A percentile compares a stretch with the other conserved stretches of the same genome.
phyloP scores from a whole-genome alignment of 2,329 filamentous ascomycete genomes.

The Didymella segeticola region DNA sequence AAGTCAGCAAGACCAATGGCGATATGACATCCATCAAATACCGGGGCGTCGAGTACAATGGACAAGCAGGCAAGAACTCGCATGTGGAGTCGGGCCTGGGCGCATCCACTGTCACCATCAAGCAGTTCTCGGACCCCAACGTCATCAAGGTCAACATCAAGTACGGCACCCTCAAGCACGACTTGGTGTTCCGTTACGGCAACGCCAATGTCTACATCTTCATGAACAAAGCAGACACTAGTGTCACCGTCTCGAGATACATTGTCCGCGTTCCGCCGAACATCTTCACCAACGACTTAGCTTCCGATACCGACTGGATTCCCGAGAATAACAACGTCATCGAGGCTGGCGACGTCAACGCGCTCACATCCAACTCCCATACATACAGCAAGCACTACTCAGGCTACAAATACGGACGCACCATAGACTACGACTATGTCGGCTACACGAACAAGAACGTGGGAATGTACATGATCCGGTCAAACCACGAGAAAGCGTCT shows the following conservation, averaged over 20 bases:
- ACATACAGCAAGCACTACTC: slow-evolving; percentile 54
- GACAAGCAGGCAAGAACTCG: slow-evolving; percentile 51
- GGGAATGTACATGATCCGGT: slow-evolving; percentile 50
- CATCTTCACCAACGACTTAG: slow-evolving; percentile 39
- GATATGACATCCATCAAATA: slow-evolving; percentile 69
- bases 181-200: slow-evolving; percentile 65
- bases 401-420: slow-evolving; percentile 49
- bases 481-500: slow-evolving; percentile 53
- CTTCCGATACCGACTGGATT: slow-evolving; percentile 45
- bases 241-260: slow-evolving; percentile 50
- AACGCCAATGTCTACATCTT: slow-evolving; percentile 62
- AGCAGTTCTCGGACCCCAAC: slow-evolving; percentile 33
- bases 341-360: slow-evolving; percentile 31
- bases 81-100: slow-evolving; percentile 65
- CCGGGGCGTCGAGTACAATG: slow-evolving; percentile 61
- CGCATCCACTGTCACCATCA: slow-evolving; percentile 59
- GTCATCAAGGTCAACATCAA: slow-evolving; percentile 65
- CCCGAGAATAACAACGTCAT: slow-evolving; percentile 23
- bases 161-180: slow-evolving; percentile 64
- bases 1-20: slow-evolving; percentile 56
- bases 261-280: slow-evolving; percentile 39
- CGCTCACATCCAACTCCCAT: slow-evolving; percentile 25
- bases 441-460: slow-evolving; percentile 47
- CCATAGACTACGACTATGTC: slow-evolving; percentile 50
- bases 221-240: slow-evolving; percentile 52